phyloP scores from a whole-genome alignment of 2,329 filamentous ascomycete species.

The Trichoderma pleuroti region DNA sequence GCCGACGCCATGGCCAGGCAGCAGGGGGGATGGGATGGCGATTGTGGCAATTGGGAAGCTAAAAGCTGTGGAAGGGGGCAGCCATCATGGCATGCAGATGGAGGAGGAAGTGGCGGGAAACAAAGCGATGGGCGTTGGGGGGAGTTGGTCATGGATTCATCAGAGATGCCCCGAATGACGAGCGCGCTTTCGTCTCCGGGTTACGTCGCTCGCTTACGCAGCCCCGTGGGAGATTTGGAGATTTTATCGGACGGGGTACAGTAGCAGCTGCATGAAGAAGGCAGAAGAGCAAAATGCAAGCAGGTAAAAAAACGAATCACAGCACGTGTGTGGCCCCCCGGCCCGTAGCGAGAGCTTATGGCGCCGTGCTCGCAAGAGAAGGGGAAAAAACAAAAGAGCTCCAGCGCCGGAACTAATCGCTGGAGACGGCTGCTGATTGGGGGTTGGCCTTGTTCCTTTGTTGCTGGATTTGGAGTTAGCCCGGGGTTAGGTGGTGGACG shows the following conservation, averaged over 20 bases:
- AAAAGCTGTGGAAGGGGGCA: background rate
- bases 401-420: background rate
- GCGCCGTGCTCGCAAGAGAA: background rate
- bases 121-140: background rate
- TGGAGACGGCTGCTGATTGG: background rate
- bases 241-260: background rate
- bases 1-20: background rate
- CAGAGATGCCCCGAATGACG: background rate
- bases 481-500: background rate
- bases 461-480: background rate
- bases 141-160: background rate
- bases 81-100: background rate
- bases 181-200: background rate
- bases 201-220: slow-evolving; percentile 18
- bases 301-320: background rate
- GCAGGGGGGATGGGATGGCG: background rate
- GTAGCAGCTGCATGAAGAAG: background rate
- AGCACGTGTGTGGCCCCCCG: background rate
- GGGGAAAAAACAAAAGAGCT: background rate
- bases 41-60: background rate
- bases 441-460: background rate
- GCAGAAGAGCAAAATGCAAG: background rate
- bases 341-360: slow-evolving; percentile 12
- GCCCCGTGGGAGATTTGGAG: background rate
- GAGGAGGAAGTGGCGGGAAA: background rate